A percentile compares a stretch with the other conserved stretches of the same genome.
These are phyloP conservation scores for Leptomonas pyrrhocoris DNA, from an alignment of 208 protist genomes.

Conservation along the genomic window DNA sequence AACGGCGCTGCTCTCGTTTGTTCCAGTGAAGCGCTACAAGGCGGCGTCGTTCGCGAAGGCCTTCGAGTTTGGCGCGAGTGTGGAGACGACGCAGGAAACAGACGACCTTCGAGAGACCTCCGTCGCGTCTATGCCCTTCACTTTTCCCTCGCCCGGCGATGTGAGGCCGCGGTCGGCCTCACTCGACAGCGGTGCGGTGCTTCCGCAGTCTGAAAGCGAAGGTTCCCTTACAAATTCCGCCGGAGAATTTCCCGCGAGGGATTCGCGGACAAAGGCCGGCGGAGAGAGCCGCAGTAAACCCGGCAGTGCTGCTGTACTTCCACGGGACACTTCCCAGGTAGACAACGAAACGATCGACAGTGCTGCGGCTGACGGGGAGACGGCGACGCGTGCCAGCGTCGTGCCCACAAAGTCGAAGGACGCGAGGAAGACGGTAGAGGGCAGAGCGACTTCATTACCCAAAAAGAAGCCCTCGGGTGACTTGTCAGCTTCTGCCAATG, in stretches of 20 bases:
- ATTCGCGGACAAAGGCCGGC: too few species aligned
- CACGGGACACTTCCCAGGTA: neutral
- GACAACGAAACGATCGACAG: neutral
- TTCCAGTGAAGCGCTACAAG: slow-evolving; percentile 17
- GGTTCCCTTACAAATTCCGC: neutral
- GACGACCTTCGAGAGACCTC: slow-evolving; percentile 3
- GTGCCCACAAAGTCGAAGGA: neutral
- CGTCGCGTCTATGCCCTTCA: slow-evolving; percentile 15
- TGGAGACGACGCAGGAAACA: neutral
- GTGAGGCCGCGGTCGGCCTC: slow-evolving; percentile 9
- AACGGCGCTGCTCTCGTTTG: slow-evolving; percentile 12
- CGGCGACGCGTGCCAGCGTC: neutral
- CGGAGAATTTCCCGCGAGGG: too few species aligned
- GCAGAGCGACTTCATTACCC: neutral
- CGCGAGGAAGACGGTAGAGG: neutral
- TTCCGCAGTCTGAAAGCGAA: neutral
- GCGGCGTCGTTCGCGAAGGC: slow-evolving; percentile 21
- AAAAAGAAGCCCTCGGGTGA: neutral
- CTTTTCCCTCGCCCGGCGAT: slow-evolving; percentile 8
- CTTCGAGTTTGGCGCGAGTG: slow-evolving; percentile 16
- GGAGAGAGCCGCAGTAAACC: neutral
- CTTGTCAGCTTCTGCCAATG: neutral
- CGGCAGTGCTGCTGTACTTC: neutral
- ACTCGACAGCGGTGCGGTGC: slow-evolving; percentile 19
- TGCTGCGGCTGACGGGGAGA: neutral